Conservation (phyloP, 1,139 yeast genomes). For the Candida neerlandica region DNA sequence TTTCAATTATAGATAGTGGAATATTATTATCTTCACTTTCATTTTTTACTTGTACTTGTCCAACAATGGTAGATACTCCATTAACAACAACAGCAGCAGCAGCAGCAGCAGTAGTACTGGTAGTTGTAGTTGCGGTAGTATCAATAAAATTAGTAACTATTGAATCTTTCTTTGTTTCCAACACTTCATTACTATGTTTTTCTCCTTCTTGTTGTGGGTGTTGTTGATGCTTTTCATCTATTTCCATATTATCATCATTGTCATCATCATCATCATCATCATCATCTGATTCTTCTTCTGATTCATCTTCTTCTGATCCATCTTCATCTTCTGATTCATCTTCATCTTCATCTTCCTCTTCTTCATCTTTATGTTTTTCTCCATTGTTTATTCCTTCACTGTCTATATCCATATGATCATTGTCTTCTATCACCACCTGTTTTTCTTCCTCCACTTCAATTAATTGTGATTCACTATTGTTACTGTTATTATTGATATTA, state of each 20-base stretch:
- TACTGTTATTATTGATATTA: too few species aligned
- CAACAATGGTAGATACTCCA: not conserved
- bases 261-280: conserved; percentile 10
- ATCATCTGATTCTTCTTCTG: conserved; percentile 19
- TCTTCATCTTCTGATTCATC: conserved; percentile 14
- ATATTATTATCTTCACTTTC: conserved; percentile 4
- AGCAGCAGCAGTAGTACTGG: too few species aligned
- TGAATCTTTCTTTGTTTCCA: not conserved
- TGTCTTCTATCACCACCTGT: conserved; percentile 17
- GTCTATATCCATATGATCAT: conserved; percentile 20
- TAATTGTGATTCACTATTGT: too few species aligned
- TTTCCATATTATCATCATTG: conserved; percentile 7
- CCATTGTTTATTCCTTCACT: conserved; percentile 9
- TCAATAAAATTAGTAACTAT: not conserved
- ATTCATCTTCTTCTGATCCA: conserved; percentile 16
- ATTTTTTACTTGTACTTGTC: not conserved
- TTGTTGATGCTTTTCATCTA: too few species aligned
- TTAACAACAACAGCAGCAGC: too few species aligned
- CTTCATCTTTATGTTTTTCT: conserved; percentile 9
- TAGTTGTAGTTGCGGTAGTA: not conserved
- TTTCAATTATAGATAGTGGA: not conserved
- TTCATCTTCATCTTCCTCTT: conserved; percentile 13
- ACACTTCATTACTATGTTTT: conserved; percentile 1
- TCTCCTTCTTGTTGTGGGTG: conserved; percentile 8
- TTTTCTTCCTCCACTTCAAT: conserved; percentile 20